These are phyloP conservation scores for Silene uniflora DNA, from an alignment of 148 eudicot genomes.

Conservation along the genomic window DNA sequence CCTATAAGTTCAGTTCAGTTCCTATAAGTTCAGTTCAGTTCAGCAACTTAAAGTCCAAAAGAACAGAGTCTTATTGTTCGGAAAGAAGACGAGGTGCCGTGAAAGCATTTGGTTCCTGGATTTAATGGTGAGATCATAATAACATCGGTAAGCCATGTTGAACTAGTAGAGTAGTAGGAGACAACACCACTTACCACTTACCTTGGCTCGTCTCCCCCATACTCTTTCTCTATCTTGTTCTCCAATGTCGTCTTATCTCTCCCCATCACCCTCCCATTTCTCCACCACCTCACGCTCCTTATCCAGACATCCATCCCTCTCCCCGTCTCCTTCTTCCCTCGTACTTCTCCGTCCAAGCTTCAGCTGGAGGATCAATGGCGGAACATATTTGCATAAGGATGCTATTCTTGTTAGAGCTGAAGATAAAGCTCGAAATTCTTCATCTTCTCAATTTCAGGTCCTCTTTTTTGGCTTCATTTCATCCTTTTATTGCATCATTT, in stretches of 20 bases:
- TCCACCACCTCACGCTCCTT: constrained; percentile 25
- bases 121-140: too few species aligned
- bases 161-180: background rate
- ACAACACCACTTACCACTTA: background rate
- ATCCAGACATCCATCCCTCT: constrained; percentile 9
- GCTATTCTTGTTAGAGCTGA: constrained; percentile 56
- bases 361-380: background rate
- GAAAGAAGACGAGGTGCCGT: too few species aligned
- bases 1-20: too few species aligned
- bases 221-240: constrained; percentile 1
- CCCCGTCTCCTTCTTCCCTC: constrained; percentile 10
- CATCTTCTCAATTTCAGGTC: constrained; percentile 47
- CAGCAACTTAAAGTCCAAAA: too few species aligned
- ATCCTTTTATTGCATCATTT: background rate
- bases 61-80: too few species aligned
- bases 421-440: constrained; percentile 41
- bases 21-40: too few species aligned
- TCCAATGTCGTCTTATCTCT: constrained; percentile 29
- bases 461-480: background rate
- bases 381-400: constrained; percentile 29
- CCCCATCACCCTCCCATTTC: constrained; percentile 15
- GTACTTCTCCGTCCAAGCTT: constrained; percentile 8
- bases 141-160: too few species aligned
- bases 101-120: too few species aligned
- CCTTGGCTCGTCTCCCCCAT: too few species aligned